Conservation (phyloP, 352 stramenopile species). For the Pythium myriotylum region DNA sequence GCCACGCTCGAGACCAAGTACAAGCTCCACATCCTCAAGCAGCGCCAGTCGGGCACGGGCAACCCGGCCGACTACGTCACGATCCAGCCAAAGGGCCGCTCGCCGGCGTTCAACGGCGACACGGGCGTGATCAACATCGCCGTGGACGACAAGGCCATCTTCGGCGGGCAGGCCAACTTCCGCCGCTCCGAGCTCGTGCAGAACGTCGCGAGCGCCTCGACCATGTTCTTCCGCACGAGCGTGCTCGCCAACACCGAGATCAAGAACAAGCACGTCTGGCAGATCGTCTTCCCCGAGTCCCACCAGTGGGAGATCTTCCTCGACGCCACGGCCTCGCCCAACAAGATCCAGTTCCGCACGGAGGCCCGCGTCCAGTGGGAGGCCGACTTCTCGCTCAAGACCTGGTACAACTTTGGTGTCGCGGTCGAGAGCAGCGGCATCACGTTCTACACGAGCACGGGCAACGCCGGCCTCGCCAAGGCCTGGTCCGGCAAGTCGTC, state of each 20-base stretch:
- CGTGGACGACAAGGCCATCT: conserved; percentile 53
- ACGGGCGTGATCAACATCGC: conserved; percentile 57
- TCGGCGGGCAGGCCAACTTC: conserved; percentile 61
- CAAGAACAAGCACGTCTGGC: conserved; percentile 58
- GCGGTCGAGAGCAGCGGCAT: conserved; percentile 42
- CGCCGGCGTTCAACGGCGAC: conserved; percentile 59
- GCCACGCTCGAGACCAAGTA: conserved; percentile 56
- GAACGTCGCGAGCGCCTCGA: conserved; percentile 41
- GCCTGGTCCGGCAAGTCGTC: conserved; percentile 41
- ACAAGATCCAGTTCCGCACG: conserved; percentile 60
- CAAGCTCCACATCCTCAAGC: conserved; percentile 67
- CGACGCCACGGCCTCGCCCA: conserved; percentile 49
- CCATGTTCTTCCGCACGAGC: conserved; percentile 66
- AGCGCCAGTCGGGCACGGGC: conserved; percentile 47
- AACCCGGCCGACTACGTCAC: conserved; percentile 57
- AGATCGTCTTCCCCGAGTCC: conserved; percentile 64
- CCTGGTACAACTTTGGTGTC: conserved; percentile 77
- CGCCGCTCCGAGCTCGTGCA: conserved; percentile 71
- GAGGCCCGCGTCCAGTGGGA: conserved; percentile 52
- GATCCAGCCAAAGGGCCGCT: conserved; percentile 44
- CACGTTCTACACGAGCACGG: conserved; percentile 57
- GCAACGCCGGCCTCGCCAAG: conserved; percentile 41
- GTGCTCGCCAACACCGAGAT: conserved; percentile 51
- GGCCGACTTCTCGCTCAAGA: conserved; percentile 49
- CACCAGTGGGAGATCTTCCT: conserved; percentile 66